phyloP scores from a whole-genome alignment of 768 basidiomycete genomes.

The Psilocybe azurescens region DNA sequence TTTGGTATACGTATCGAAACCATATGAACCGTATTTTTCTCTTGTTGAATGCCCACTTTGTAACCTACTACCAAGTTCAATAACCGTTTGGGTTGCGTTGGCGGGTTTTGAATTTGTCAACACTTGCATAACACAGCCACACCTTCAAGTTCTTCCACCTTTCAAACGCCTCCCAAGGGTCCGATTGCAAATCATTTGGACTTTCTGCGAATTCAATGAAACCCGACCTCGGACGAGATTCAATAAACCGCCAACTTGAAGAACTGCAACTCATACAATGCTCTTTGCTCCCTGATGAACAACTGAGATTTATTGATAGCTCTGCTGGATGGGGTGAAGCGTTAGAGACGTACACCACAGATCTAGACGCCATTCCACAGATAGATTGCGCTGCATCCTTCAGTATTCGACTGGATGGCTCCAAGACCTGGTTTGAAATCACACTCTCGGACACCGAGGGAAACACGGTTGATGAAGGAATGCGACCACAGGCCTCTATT shows the following conservation, averaged over 20 bases:
- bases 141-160: too few species aligned
- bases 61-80: too few species aligned
- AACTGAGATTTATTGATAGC: constrained; percentile 49
- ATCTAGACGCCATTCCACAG: not conserved
- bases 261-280: constrained; percentile 66
- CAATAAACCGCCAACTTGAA: constrained; percentile 30
- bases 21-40: too few species aligned
- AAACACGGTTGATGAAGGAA: not conserved
- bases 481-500: constrained; percentile 18
- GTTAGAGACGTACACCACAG: constrained; percentile 20
- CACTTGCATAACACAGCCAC: too few species aligned
- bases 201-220: too few species aligned
- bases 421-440: constrained; percentile 43
- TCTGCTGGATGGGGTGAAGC: constrained; percentile 30
- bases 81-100: too few species aligned
- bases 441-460: constrained; percentile 15
- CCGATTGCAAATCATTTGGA: too few species aligned
- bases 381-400: constrained; percentile 25
- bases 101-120: too few species aligned
- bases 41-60: too few species aligned
- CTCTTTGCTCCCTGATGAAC: constrained; percentile 69
- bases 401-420: constrained; percentile 33
- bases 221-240: not conserved
- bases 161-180: too few species aligned
- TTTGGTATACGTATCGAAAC: too few species aligned